Conservation (phyloP, 176 grass and related monocot genomes). For the Oryza glumipatula region DNA sequence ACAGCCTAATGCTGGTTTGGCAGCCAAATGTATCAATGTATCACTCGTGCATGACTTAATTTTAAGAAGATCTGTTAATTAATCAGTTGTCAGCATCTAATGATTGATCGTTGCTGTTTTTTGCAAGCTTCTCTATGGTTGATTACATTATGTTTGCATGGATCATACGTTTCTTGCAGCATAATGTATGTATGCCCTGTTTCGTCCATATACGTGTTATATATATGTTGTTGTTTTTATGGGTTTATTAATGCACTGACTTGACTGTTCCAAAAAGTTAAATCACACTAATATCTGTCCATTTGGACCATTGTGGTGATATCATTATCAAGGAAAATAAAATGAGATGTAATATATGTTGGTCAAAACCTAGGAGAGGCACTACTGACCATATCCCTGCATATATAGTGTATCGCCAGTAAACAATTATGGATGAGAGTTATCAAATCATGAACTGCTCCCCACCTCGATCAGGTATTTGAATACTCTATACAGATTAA, state of each 20-base stretch:
- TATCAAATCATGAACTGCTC: background rate
- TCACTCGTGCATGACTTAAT: slow-evolving; percentile 20
- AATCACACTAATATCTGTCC: background rate
- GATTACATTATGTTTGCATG: background rate
- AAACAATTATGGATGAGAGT: background rate
- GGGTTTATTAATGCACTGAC: background rate
- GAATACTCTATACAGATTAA: background rate
- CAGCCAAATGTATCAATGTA: slow-evolving; percentile 33
- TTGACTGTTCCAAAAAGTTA: background rate
- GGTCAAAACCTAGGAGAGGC: background rate
- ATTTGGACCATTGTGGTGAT: background rate
- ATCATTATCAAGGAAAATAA: background rate
- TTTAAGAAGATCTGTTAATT: slow-evolving; percentile 15
- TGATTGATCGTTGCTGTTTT: background rate
- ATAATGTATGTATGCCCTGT: background rate
- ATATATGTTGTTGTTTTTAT: background rate
- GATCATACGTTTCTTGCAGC: background rate
- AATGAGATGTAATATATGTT: background rate
- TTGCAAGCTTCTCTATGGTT: background rate
- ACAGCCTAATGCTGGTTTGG: slow-evolving; percentile 41
- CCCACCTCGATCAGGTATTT: background rate
- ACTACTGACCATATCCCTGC: background rate
- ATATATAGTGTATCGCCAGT: background rate
- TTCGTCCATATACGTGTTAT: background rate
- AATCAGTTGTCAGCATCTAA: slow-evolving; percentile 1